Base-by-base conservation (phyloP, 179 eudicot genomes). In the Patellifolia procumbens region DNA sequence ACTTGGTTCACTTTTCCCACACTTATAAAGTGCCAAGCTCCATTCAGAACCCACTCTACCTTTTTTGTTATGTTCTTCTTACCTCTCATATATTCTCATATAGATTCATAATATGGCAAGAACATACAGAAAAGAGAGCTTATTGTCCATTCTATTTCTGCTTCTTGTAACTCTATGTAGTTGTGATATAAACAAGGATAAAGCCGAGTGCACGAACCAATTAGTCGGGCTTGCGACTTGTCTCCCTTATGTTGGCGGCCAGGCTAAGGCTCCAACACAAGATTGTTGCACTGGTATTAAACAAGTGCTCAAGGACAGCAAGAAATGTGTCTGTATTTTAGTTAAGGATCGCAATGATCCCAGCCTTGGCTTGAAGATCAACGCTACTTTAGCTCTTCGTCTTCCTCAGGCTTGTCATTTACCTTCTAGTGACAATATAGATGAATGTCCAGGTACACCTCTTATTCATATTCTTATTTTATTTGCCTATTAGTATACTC, bases 251-350 rank as follows among this genome's bases (percentile, higher is more conserved):
- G 98, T 85, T 4, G 79, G 88, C 1, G 97, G 95, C 0, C 52
- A 80, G 0, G 80, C 88, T 0, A 89, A 85, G 69, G 67, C 87
- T 17, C 98, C 98, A 0, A 86, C 98, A 0, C 66, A 12, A 15
- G 97, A 91, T 65, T 93, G 98, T 46, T 93, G 98, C 82, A 80
- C 76, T 12, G 97, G 92, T 13, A 77, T 93, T 8, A 87, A 83
- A 51, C 86, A 76, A 74, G 89, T 92, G 4, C 15, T 93, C 15
- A 79, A 81, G 19, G 80, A 31, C 35, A 92, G 87, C 85, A 81
- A 71, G 82, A 79, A 85, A 53, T 92, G 97, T 70, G 59, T 92
- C 1, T 92, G 97, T 68, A n/a, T 92, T 39, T 64, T 93, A 43
- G 78, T 93, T 8, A 90, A 85, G 85, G 97, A 93, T 60, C 73